Percentiles rank a stretch among this genome's conserved stretches.
These are phyloP conservation scores for Phytopythium mirpurense DNA, from an alignment of 352 stramenopile genomes.

Conservation along the genomic window DNA sequence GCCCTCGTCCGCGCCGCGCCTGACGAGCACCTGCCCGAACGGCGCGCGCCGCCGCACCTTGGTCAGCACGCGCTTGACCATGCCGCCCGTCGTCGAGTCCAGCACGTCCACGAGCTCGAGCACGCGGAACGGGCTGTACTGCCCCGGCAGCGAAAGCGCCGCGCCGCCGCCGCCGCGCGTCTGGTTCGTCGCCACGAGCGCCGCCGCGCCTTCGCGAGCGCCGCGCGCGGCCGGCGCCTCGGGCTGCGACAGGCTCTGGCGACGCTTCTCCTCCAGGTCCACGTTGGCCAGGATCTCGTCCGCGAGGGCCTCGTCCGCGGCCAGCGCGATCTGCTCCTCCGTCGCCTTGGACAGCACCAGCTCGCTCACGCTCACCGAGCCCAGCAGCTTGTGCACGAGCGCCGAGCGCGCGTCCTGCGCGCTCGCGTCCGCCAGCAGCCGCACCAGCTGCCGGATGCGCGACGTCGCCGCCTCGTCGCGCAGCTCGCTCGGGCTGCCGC, in stretches of 20 bases:
- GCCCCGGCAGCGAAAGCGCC: conserved; percentile 15
- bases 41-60: conserved; percentile 54
- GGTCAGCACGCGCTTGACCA: conserved; percentile 68
- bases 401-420: conserved; percentile 37
- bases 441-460: conserved; percentile 49
- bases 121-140: conserved; percentile 55
- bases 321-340: conserved; percentile 62
- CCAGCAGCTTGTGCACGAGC: conserved; percentile 51
- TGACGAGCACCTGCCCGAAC: conserved; percentile 25
- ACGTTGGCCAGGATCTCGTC: conserved; percentile 68
- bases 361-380: conserved; percentile 49
- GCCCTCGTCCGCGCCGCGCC: conserved; percentile 21
- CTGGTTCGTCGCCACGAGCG: too few relatives aligned
- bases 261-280: conserved; percentile 44
- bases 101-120: conserved; percentile 72
- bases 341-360: conserved; percentile 59
- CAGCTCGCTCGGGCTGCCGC: not conserved
- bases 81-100: conserved; percentile 66
- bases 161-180: conserved; percentile 1
- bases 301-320: conserved; percentile 66
- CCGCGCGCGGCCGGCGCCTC: conserved; percentile 1
- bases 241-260: conserved; percentile 23
- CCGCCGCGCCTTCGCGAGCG: not conserved
- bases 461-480: conserved; percentile 14
- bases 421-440: conserved; percentile 43